Evolutionary conservation across 805 yeast species (phyloP).

Genomic region (Cyberlindnera samutprakarnensis): DNA sequence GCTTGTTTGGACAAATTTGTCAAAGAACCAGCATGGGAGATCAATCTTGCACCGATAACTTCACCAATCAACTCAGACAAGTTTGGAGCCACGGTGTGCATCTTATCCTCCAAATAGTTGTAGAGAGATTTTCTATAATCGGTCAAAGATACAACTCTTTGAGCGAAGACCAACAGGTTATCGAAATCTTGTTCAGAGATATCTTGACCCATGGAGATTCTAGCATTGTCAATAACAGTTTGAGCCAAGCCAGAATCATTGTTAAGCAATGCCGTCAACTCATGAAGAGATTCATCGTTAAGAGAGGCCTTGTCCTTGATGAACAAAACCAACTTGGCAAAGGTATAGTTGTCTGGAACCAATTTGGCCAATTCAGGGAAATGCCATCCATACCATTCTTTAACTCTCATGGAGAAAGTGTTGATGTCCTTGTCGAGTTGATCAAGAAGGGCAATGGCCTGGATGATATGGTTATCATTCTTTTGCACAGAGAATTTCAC

Average conservation of each 20-base stretch:
- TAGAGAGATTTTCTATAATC: conserved; percentile 83
- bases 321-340: conserved; percentile 78
- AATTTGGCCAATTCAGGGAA: conserved; percentile 95
- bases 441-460: conserved; percentile 94
- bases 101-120: conserved; percentile 86
- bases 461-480: conserved; percentile 98
- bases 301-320: conserved; percentile 84
- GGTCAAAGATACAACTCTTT: conserved; percentile 84
- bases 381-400: conserved; percentile 99
- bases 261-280: conserved; percentile 73
- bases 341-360: conserved; percentile 96
- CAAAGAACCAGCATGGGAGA: conserved; percentile 97
- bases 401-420: conserved; percentile 97
- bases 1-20: conserved; percentile 96
- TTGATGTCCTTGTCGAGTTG: conserved; percentile 95
- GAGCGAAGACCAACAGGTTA: conserved; percentile 84
- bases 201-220: conserved; percentile 99
- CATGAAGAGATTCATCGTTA: conserved; percentile 77
- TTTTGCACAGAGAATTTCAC: conserved; percentile 98
- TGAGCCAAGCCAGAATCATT: conserved; percentile 89
- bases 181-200: conserved; percentile 91
- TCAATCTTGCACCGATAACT: conserved; percentile 96
- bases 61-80: conserved; percentile 95
- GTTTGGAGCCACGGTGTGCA: conserved; percentile 98
- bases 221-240: conserved; percentile 87